phyloP scores from a whole-genome alignment of 768 basidiomycete species.

The Suillus fuscotomentosus region DNA sequence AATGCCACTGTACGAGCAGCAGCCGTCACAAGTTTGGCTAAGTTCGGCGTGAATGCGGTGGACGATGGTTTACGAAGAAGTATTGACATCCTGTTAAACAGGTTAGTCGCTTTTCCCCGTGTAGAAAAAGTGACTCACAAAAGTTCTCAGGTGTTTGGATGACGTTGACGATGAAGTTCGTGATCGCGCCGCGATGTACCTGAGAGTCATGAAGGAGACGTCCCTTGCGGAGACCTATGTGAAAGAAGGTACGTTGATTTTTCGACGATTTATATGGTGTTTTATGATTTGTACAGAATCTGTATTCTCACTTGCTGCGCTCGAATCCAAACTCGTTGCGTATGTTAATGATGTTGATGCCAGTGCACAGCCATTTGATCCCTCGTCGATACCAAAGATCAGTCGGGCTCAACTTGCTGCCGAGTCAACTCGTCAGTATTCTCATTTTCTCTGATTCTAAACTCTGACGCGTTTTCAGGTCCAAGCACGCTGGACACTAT shows the following conservation, averaged over 20 bases:
- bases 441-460: slow-evolving; percentile 7
- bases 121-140: background rate
- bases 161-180: slow-evolving; percentile 99
- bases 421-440: slow-evolving; percentile 75
- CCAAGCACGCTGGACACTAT: slow-evolving; percentile 88
- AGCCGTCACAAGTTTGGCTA: slow-evolving; percentile 91
- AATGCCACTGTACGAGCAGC: slow-evolving; percentile 98
- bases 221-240: slow-evolving; percentile 83
- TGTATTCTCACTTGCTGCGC: slow-evolving; percentile 83
- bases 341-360: slow-evolving; percentile 87
- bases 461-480: slow-evolving; percentile 41
- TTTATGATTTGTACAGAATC: slow-evolving; percentile 61
- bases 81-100: slow-evolving; percentile 80
- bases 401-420: slow-evolving; percentile 90
- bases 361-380: slow-evolving; percentile 74
- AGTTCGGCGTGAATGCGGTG: slow-evolving; percentile 89
- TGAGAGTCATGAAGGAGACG: slow-evolving; percentile 79
- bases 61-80: slow-evolving; percentile 82
- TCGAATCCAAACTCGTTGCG: slow-evolving; percentile 90
- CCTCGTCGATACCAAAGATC: slow-evolving; percentile 86
- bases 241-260: slow-evolving; percentile 71
- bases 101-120: slow-evolving; percentile 41
- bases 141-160: slow-evolving; percentile 74
- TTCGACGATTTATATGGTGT: background rate
- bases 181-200: slow-evolving; percentile 94